Evolutionary conservation across 305 asterid species (phyloP).

Genomic region (Fraxinus greggii): DNA sequence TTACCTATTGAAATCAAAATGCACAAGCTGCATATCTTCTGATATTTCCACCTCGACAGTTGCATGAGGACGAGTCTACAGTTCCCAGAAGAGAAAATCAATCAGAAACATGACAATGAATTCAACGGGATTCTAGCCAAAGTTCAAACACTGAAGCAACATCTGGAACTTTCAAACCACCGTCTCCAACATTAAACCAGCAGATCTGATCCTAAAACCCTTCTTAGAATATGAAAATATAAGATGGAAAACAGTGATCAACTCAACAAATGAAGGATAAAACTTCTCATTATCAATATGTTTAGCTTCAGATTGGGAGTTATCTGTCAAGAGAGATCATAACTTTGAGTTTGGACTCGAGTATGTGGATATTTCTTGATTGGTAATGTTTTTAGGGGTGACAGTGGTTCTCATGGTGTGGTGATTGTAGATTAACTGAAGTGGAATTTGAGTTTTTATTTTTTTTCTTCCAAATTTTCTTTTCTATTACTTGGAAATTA

Average conservation of each 20-base stretch:
- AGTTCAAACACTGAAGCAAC: slow-evolving; percentile 12
- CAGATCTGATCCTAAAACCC: not conserved
- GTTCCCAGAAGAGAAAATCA: slow-evolving; percentile 12
- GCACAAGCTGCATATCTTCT: slow-evolving; percentile 99
- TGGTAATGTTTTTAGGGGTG: not conserved
- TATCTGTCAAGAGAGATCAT: not conserved
- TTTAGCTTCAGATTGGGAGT: not conserved
- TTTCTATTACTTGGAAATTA: not conserved
- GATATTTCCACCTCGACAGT: slow-evolving; percentile 99
- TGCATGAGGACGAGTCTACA: slow-evolving; percentile 97
- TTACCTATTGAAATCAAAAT: slow-evolving; percentile 95
- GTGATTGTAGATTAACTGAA: not conserved
- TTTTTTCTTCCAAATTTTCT: not conserved
- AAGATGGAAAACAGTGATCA: not conserved
- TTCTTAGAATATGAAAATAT: not conserved
- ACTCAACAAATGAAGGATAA: not conserved
- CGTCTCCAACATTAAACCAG: not conserved
- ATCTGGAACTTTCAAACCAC: not conserved
- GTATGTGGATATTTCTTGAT: not conserved
- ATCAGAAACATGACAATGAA: slow-evolving; percentile 19
- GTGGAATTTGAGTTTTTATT: not conserved
- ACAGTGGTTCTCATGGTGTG: not conserved
- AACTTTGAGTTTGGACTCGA: not conserved
- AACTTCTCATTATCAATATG: not conserved
- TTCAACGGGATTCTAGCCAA: not conserved